phyloP scores from a whole-genome alignment of 2,329 filamentous ascomycete species.

The Leptographium lundbergii region DNA sequence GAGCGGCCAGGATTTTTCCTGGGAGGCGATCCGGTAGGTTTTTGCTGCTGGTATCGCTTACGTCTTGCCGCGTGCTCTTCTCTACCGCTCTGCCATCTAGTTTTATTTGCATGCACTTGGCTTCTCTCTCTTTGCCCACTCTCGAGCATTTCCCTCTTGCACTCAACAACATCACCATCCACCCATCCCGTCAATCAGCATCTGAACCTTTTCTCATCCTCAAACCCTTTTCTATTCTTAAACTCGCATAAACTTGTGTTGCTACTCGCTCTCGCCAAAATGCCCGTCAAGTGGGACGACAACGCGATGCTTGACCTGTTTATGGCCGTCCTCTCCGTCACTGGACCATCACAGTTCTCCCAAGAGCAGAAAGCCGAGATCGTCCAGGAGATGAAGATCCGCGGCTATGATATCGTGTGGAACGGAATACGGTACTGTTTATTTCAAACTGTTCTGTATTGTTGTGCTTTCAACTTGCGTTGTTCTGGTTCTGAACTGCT shows the following conservation, averaged over 20 bases:
- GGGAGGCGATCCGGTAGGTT: conserved; percentile 32
- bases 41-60: background rate
- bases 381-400: conserved; percentile 12
- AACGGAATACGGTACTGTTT: conserved; percentile 22
- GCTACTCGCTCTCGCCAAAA: conserved; percentile 5
- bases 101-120: background rate
- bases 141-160: background rate
- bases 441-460: conserved; percentile 2
- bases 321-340: conserved; percentile 14
- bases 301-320: conserved; percentile 17
- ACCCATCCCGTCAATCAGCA: background rate
- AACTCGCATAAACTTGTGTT: background rate
- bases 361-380: conserved; percentile 15
- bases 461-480: background rate
- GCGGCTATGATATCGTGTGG: conserved; percentile 19
- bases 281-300: conserved; percentile 18
- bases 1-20: conserved; percentile 20
- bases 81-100: background rate
- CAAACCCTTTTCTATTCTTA: background rate
- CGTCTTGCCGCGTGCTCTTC: background rate
- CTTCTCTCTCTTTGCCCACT: background rate
- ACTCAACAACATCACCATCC: background rate
- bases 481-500: background rate
- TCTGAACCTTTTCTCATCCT: background rate
- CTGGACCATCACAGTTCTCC: conserved; percentile 8